Base-by-base conservation (phyloP, 2,329 filamentous ascomycete species). In the Cyphellophora attinorum region DNA sequence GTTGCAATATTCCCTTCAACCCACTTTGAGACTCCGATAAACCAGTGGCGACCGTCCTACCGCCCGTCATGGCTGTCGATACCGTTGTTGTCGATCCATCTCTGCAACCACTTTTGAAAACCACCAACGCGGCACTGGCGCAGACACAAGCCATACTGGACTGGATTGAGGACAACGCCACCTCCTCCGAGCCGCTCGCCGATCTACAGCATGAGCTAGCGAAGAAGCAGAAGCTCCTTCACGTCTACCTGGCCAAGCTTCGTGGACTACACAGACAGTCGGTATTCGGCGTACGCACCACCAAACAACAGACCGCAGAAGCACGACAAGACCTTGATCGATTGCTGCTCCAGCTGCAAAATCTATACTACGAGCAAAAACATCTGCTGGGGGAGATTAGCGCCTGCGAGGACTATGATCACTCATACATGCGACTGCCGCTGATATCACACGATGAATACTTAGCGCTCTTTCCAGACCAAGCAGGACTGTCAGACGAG, bases 321-420 rank as follows among this genome's bases (percentile, higher is more conserved):
- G 83, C 82, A 31, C 77, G 88, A 31, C 83, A 89, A 51, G 85
- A 94, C 60, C 85, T 96, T 45, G 91, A 98, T 56, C 76, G 80
- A 32, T 68, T 98, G 41, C 88, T 96, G 55, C 70, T 98, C 23
- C 84, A 93, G 53, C 70, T 98, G 36, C 89, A 96, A 60, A 98
- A 98, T 53, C 65, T 98, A 5, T 93, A 91, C 58, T 98, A 98
- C 54, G 89, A 98, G 59, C 88, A 96, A 62, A 72, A 85, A 35
- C 86, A 95, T 58, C 65, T 98, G 35, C 77, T 83, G 45, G 84
- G 84, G 31, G 91, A 98, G 61, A 96, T 98, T 41, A 68, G 75
- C 1, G 85, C 84, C 6, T 96, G 91, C 57, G 84, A 94, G 55
- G 81, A 79, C 33, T 95, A 93, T 51, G 84, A 94, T 46, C 89